phyloP scores from a whole-genome alignment of 2,329 filamentous ascomycete species.

The Phoma sp. region DNA sequence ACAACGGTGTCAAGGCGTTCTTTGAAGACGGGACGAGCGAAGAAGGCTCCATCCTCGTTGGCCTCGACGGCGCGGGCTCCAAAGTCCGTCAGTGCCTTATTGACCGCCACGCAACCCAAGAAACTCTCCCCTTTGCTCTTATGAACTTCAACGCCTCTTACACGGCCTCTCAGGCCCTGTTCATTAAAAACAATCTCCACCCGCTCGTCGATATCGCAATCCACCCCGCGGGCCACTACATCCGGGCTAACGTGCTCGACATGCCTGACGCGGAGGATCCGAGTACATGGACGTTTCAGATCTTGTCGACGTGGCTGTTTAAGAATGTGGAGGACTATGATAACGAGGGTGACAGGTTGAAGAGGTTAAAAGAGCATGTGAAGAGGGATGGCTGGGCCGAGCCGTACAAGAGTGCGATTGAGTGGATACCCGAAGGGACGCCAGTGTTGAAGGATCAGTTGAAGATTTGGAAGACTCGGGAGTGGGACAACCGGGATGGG shows the following conservation, averaged over 20 bases:
- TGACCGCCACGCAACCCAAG: slow-evolving; percentile 24
- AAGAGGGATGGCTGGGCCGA: slow-evolving; percentile 39
- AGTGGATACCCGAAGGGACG: slow-evolving; percentile 42
- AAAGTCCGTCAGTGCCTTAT: slow-evolving; percentile 35
- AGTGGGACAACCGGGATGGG: slow-evolving; percentile 43
- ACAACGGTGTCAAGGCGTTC: slow-evolving; percentile 31
- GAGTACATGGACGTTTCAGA: slow-evolving; percentile 45
- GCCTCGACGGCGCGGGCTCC: slow-evolving; percentile 38
- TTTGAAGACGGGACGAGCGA: slow-evolving; percentile 37
- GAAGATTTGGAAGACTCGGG: slow-evolving; percentile 44
- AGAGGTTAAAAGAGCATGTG: slow-evolving; percentile 36
- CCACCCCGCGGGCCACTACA: slow-evolving; percentile 40
- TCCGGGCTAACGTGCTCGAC: slow-evolving; percentile 40
- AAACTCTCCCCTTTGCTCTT: slow-evolving; percentile 35
- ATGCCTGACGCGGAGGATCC: slow-evolving; percentile 41
- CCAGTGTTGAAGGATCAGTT: slow-evolving; percentile 38
- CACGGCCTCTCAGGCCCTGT: slow-evolving; percentile 30
- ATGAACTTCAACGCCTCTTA: slow-evolving; percentile 41
- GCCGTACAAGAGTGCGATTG: slow-evolving; percentile 42
- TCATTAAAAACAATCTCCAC: slow-evolving; percentile 34
- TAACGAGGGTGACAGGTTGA: slow-evolving; percentile 30
- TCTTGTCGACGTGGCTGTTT: slow-evolving; percentile 38
- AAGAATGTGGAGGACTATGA: slow-evolving; percentile 38
- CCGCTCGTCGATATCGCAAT: slow-evolving; percentile 42
- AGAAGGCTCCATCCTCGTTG: slow-evolving; percentile 28